Conservation (phyloP, 495 filamentous ascomycete species). For the Xylaria intraflava region DNA sequence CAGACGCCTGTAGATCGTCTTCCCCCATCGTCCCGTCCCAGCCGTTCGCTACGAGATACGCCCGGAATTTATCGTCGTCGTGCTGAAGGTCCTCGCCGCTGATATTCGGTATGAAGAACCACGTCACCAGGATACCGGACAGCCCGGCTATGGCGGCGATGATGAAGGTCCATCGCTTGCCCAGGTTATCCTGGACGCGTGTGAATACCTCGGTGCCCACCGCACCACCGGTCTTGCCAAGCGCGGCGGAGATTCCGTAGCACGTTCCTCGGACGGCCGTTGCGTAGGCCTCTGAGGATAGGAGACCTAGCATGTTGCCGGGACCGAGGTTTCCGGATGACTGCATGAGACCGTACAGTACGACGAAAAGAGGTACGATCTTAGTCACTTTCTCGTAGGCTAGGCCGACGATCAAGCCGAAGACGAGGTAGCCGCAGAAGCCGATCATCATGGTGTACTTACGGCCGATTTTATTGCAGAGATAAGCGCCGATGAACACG, state of each 20-base stretch:
- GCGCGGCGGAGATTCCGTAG: slow-evolving; percentile 47
- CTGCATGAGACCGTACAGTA: slow-evolving; percentile 49
- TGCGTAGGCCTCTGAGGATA: slow-evolving; percentile 46
- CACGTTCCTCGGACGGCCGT: slow-evolving; percentile 46
- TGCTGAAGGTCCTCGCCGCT: slow-evolving; percentile 37
- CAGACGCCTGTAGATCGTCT: slow-evolving; percentile 1
- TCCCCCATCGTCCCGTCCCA: slow-evolving; percentile 46
- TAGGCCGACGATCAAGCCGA: slow-evolving; percentile 47
- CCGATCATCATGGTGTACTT: slow-evolving; percentile 51
- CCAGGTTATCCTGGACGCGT: slow-evolving; percentile 34
- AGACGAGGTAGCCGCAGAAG: slow-evolving; percentile 45
- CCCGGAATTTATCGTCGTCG: slow-evolving; percentile 39
- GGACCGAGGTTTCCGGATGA: slow-evolving; percentile 47
- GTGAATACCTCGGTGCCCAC: slow-evolving; percentile 48
- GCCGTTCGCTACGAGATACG: slow-evolving; percentile 41
- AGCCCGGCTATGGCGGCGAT: slow-evolving; percentile 48
- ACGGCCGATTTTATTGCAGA: slow-evolving; percentile 42
- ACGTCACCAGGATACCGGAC: slow-evolving; percentile 45
- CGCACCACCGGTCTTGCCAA: slow-evolving; percentile 48
- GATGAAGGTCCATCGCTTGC: slow-evolving; percentile 48
- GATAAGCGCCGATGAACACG: slow-evolving; percentile 43
- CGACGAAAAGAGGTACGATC: slow-evolving; percentile 47
- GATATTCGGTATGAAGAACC: slow-evolving; percentile 45
- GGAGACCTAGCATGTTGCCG: slow-evolving; percentile 45
- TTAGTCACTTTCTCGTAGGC: slow-evolving; percentile 43